Base-by-base conservation (phyloP, 305 asterid species). In the Lippia alba region DNA sequence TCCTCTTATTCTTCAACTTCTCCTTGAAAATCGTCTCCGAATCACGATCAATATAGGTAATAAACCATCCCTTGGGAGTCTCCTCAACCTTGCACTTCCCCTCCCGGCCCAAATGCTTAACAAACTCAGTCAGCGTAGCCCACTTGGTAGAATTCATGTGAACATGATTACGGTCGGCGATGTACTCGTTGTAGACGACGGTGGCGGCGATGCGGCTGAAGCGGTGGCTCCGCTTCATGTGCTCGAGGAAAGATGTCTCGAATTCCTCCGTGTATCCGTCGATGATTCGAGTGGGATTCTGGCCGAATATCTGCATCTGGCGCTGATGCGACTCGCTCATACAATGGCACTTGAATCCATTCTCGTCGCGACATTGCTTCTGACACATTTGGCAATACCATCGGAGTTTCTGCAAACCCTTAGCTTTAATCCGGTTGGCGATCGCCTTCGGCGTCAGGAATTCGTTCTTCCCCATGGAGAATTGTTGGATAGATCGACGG, bases 351-450 rank as follows among this genome's bases (percentile, higher is more conserved):
- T 94, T 89, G 86, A 94, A 94, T n/a, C 96, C 96, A 69, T 94
- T 94, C 79, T 89, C 96, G 68, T 94, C 97, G n/a, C 95, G 89
- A 81, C 96, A 91, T 78, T 94, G 95, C 56, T 91, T 91, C 45
- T 94, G 91, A 75, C 99, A 91, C 94, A 89, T 91, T 84, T 91
- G 96, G 69, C 98, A 93, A 75, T 91, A 93, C 97, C 96, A 91
- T 74, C 97, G 96, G 39, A 91, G 88, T 49, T 93, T 93, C 79
- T 93, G 97, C 69, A 93, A 55, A 11, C 97, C 98, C 74, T 91
- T 89, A 0, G 97, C 96, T 72, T 89, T 87, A 73, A 93, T 93
- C 61, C 97, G 75, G 67, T 93, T 93, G 2, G 98, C 96, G 12
- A 93, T 93, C 64, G 97, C 98, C 81, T 93, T 93, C 0, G 98